Evolutionary conservation across 1,139 yeast species (phyloP).

Genomic region (Saccharomyces pastorianus): DNA sequence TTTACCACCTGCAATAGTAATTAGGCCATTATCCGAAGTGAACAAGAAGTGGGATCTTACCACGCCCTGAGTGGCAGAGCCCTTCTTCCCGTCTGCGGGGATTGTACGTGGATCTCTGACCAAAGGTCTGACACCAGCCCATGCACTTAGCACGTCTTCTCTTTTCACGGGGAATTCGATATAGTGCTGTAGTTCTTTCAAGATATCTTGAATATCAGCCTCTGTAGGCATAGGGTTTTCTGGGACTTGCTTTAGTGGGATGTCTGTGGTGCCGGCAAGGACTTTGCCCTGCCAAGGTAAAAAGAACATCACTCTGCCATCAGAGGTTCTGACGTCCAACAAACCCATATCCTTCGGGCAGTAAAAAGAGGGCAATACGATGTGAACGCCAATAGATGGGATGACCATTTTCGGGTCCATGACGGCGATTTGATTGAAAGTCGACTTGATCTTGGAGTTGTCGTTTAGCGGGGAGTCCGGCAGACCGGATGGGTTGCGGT

Average conservation of each 20-base stretch:
- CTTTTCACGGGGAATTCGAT: conserved; percentile 82
- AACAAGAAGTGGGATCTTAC: conserved; percentile 85
- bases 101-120: conserved; percentile 75
- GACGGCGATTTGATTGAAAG: conserved; percentile 24
- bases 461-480: conserved; percentile 37
- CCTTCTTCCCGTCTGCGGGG: conserved; percentile 37
- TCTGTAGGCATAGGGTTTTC: conserved; percentile 81
- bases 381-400: conserved; percentile 86
- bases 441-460: conserved; percentile 12
- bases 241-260: conserved; percentile 67
- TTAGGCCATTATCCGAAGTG: conserved; percentile 61
- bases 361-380: conserved; percentile 85
- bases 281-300: conserved; percentile 98
- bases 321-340: conserved; percentile 85
- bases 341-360: conserved; percentile 85
- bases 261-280: conserved; percentile 93
- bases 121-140: conserved; percentile 95
- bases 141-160: conserved; percentile 87
- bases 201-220: conserved; percentile 81
- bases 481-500: conserved; percentile 57
- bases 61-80: conserved; percentile 61
- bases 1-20: conserved; percentile 93
- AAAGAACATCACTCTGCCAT: conserved; percentile 95
- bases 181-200: conserved; percentile 82
- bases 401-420: conserved; percentile 67